These are phyloP conservation scores for Cokeromyces recurvatus DNA, from an alignment of 371 early-diverging fungal species.

Conservation along the genomic window DNA sequence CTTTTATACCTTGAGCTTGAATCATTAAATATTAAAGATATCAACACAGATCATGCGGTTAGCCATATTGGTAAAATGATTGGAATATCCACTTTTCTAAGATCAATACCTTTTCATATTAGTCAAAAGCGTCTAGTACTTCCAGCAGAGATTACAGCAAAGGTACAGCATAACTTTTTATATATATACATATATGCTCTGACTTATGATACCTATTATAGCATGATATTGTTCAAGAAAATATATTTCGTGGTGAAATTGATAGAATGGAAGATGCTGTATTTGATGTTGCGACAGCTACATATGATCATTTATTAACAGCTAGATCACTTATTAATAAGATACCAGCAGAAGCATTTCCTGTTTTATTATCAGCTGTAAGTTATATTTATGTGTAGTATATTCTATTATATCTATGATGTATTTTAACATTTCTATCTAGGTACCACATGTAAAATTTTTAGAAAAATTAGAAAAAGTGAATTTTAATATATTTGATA, in stretches of 20 bases:
- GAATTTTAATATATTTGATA: slow-evolving; percentile 72
- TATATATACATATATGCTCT: neutral
- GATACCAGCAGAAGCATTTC: slow-evolving; percentile 51
- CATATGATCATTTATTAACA: slow-evolving; percentile 76
- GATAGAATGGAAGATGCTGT: slow-evolving; percentile 67
- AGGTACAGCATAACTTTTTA: slow-evolving; percentile 41
- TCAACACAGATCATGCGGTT: slow-evolving; percentile 86
- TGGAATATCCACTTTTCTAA: slow-evolving; percentile 72
- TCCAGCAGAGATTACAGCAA: slow-evolving; percentile 73
- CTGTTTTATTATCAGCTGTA: slow-evolving; percentile 66
- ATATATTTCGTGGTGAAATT: slow-evolving; percentile 65
- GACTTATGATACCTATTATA: slow-evolving; percentile 30
- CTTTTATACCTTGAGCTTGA: slow-evolving; percentile 86
- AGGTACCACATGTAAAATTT: slow-evolving; percentile 57
- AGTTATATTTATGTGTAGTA: slow-evolving; percentile 1
- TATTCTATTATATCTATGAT: neutral
- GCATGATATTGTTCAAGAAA: slow-evolving; percentile 69
- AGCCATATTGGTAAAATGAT: slow-evolving; percentile 88
- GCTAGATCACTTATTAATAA: slow-evolving; percentile 60
- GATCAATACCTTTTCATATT: slow-evolving; percentile 68
- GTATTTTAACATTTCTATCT: neutral
- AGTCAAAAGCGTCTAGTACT: slow-evolving; percentile 60
- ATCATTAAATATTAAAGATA: slow-evolving; percentile 74
- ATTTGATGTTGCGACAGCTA: slow-evolving; percentile 76
- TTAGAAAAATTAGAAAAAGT: slow-evolving; percentile 61